Evolutionary conservation across 2,329 filamentous ascomycete species (phyloP).

Genomic region (Chaetomium sp.): DNA sequence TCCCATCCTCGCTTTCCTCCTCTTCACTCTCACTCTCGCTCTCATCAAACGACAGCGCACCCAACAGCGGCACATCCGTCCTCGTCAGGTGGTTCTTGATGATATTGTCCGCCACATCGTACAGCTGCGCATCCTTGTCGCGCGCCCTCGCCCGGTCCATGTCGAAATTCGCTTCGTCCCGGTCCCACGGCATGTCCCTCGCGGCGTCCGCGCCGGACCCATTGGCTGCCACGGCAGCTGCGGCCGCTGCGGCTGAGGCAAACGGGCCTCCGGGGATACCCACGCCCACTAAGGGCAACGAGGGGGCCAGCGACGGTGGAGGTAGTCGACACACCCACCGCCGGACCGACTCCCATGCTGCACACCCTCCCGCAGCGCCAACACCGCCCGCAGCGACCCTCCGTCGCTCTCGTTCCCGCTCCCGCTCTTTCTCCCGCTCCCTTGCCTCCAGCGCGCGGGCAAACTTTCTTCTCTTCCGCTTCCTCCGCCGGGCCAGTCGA

Average conservation of each 20-base stretch:
- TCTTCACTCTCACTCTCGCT: slow-evolving; percentile 37
- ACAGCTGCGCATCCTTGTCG: slow-evolving; percentile 39
- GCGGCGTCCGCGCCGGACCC: neutral
- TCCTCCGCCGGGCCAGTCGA: slow-evolving; percentile 38
- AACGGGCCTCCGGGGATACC: no score
- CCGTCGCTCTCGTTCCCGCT: no score
- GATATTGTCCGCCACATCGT: slow-evolving; percentile 39
- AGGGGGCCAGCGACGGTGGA: no score
- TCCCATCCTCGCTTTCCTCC: slow-evolving; percentile 25
- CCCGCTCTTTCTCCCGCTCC: neutral
- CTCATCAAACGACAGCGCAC: slow-evolving; percentile 39
- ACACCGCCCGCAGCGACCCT: no score
- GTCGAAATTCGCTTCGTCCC: slow-evolving; percentile 36
- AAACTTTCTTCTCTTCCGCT: slow-evolving; percentile 37
- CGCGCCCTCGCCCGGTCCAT: slow-evolving; percentile 33
- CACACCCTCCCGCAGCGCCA: no score
- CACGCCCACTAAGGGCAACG: no score
- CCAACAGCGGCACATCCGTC: slow-evolving; percentile 41
- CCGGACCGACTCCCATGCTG: no score
- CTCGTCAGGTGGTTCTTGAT: slow-evolving; percentile 43
- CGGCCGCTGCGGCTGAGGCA: no score
- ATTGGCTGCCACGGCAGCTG: no score
- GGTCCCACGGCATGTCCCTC: slow-evolving; percentile 25
- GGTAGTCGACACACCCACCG: no score
- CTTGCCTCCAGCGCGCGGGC: slow-evolving; percentile 32